Base-by-base conservation (phyloP, 352 stramenopile species). In the Paralagenidium karlingii region DNA sequence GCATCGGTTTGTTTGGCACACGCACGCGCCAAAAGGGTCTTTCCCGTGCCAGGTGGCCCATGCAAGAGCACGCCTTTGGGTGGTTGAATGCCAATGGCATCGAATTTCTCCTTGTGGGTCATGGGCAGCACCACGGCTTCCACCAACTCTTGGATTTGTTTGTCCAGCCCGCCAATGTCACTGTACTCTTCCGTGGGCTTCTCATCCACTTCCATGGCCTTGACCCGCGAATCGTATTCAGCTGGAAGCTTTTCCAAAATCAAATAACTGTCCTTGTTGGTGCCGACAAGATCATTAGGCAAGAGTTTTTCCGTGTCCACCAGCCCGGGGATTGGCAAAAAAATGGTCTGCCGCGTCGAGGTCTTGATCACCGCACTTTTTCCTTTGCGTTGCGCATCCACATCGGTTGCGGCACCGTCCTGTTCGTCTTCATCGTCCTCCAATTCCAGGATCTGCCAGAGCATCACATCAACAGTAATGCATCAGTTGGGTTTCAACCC, bases 251-350 rank as follows among this genome's bases (percentile, higher is more conserved):
- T 98, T 66, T 99, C 94, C 19, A 99, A 50, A 50, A 99, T 97
- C 12, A 99, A 68, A 49, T 99, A 99, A 19, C 82, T 97, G 63
- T 99, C 96, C 65, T 99, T 99, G 68, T 99, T 99, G 11, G 94
- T 97, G 27, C 95, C 96, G 3, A 99, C 93, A 8, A 99, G 60
- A 52, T 99, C 96, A 39, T 94, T 96, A 0, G 96, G 95, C 45
- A 89, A 89, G 18, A 99, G 66, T 47, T 96, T 81, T 5, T 96
- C 62, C 16, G 90, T 78, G 60, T 96, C 78, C 12, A 99, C 85
- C 15, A 99, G 85, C 10, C 96, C 96, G n/a, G 95, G 95, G 24
- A 99, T 91, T 7, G 94, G 95, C 32, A 99, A 62, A 55, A 98
- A 99, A 49, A 99, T 98, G 21, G 96, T 99, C 67, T 98, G 93